Conservation (phyloP, 2,329 filamentous ascomycete genomes). For the Botrytis fabae region DNA sequence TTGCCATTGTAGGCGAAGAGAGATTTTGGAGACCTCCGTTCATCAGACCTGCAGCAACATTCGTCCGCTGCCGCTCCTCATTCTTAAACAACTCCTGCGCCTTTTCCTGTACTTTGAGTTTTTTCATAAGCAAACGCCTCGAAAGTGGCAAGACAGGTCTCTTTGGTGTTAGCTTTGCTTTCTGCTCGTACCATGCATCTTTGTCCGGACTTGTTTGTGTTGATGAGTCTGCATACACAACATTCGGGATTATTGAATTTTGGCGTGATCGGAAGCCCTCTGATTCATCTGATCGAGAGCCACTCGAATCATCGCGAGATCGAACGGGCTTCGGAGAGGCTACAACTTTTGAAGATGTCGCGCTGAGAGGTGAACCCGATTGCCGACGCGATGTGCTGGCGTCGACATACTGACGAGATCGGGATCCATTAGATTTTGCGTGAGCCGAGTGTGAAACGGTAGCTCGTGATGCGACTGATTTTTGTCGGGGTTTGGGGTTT, state of each 20-base stretch:
- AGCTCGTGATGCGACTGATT: slow-evolving; percentile 36
- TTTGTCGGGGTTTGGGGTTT: slow-evolving; percentile 39
- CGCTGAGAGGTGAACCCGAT: slow-evolving; percentile 39
- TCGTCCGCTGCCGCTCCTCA: slow-evolving; percentile 25
- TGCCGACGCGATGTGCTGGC: slow-evolving; percentile 37
- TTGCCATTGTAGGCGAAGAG: slow-evolving; percentile 30
- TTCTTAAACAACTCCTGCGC: slow-evolving; percentile 17
- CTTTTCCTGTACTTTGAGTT: slow-evolving; percentile 30
- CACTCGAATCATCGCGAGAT: slow-evolving; percentile 27
- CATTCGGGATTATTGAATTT: slow-evolving; percentile 29
- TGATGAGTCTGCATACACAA: slow-evolving; percentile 36
- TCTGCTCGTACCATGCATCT: slow-evolving; percentile 39
- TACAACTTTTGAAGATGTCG: slow-evolving; percentile 34
- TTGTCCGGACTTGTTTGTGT: slow-evolving; percentile 40
- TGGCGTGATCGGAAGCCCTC: slow-evolving; percentile 32
- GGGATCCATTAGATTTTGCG: slow-evolving; percentile 29
- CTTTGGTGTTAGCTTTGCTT: slow-evolving; percentile 27
- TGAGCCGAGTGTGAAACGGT: slow-evolving; percentile 33
- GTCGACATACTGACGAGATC: slow-evolving; percentile 37
- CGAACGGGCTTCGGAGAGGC: slow-evolving; percentile 29
- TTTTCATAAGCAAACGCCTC: slow-evolving; percentile 39
- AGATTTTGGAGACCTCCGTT: slow-evolving; percentile 25
- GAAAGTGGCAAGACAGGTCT: slow-evolving; percentile 37
- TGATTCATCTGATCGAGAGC: slow-evolving; percentile 25
- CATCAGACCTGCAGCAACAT: slow-evolving; percentile 14